Evolutionary conservation across 2,329 filamentous ascomycete genomes (phyloP), one percentile per base, ranked within the genome.

Genomic region (Botryosphaeria dothidea): DNA sequence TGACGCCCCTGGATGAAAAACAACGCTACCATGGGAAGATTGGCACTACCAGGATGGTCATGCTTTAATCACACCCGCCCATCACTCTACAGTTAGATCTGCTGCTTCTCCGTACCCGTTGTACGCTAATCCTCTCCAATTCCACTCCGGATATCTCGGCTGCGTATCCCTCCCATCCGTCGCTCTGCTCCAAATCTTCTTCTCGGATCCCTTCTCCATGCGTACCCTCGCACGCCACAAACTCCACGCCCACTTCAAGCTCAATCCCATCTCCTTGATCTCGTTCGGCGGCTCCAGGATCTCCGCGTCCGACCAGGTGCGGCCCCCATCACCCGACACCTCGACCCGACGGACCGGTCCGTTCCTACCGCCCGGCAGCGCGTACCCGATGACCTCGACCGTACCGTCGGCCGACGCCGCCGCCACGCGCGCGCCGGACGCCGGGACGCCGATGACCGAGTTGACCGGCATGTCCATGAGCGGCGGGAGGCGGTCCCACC

Each of bases 51-150:
- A n/a, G n/a, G n/a, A n/a, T n/a, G n/a, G n/a, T n/a, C 45, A 27
- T 25, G 21, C 13, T 13, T 3, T 25, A 4, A 4, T 49, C 46
- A 49, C 27, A 34, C 7, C 3, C 8, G 5, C 13, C 9, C 15
- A 23, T 46, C 41, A 79, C 9, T 71, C 68, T 56, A 86, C 71
- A 27, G 78, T 81, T 64, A 88, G 69, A 46, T 82, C 79, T 68
- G 75, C 81, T 36, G 78, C 79, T 69, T 86, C 82, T 2, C 85
- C 86, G 74, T 84, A 88, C 1, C 84, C 86, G 74, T 86, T 86
- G 74, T 88, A 88, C 29, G 79, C 84, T 8, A 88, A 84, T 0
- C 86, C 86, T 65, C 86, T 78, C 66, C 86, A 73, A 72, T 88
- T 88, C 86, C 86, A 88, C 69, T 81, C 73, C 3, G 81, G 79